Conservation (phyloP, 192 early-diverging fungal species). For the Oehlia diaphana region DNA sequence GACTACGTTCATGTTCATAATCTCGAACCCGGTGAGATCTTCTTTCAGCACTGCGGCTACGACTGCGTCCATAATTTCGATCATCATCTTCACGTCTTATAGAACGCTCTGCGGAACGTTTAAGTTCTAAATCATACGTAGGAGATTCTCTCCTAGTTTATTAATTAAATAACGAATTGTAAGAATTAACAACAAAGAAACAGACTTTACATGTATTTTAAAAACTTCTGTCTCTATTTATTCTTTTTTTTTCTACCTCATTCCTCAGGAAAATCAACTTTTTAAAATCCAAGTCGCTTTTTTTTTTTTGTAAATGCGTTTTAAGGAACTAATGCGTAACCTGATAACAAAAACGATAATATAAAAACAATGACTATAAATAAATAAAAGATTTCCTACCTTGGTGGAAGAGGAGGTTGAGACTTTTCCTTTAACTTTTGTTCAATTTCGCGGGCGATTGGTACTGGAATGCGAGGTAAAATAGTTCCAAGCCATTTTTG, state of each 20-base stretch:
- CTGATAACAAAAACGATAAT: conserved; percentile 14
- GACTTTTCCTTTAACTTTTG: conserved; percentile 51
- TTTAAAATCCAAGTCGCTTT: conserved; percentile 19
- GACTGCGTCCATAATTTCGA: conserved; percentile 14
- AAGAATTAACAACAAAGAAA: background rate
- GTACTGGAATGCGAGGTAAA: conserved; percentile 79
- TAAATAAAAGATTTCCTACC: conserved; percentile 22
- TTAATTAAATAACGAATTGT: background rate
- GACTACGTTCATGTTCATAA: conserved; percentile 19
- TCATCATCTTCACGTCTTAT: conserved; percentile 6
- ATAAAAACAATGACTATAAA: background rate
- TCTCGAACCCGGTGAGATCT: conserved; percentile 18
- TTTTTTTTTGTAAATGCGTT: background rate
- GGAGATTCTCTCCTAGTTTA: conserved; percentile 26
- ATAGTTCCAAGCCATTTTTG: conserved; percentile 80
- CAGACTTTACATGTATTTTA: conserved; percentile 11
- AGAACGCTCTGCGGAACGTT: background rate
- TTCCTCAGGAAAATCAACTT: conserved; percentile 24
- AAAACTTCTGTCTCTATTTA: conserved; percentile 2
- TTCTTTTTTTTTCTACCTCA: conserved; percentile 30
- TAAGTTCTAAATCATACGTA: conserved; percentile 21
- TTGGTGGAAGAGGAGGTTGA: conserved; percentile 8
- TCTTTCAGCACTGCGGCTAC: background rate
- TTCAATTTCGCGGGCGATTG: conserved; percentile 73
- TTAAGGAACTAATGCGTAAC: conserved; percentile 5